Evolutionary conservation across 768 basidiomycete species (phyloP), one percentile per base, ranked within the genome.

Genomic region (Nevesoporus exiguus): DNA sequence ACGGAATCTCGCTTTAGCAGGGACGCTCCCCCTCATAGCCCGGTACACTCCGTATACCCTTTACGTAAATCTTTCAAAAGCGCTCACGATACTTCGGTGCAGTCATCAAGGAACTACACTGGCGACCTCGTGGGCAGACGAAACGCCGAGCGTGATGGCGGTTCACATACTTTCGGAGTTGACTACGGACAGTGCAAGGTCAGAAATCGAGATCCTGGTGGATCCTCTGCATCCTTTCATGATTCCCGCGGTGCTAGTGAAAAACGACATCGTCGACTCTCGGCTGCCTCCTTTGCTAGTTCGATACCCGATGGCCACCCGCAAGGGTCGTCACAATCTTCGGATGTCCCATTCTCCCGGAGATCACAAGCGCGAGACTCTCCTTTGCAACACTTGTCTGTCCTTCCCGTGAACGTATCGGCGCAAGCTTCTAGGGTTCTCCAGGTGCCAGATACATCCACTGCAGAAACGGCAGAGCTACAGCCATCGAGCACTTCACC

Each of bases 61-160:
- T 65, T 89, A 49, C 86, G 86, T 64, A 90, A 87, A 68, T 65
- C 75, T 30, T 66, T 65, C 51, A 61, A 63, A 15, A 57, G 42
- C 27, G 55, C 55, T 51, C 56, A 61, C 25, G 55, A 66, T 29
- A 39, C 31, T 47, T 54, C 29, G 43, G 24, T 41, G 30, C 59
- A 60, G 55, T 54, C 59, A 30, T 49, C 63, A 46, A 69, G 56
- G 25, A 57, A 37, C n/a, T 34, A 63, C 24, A n/a, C 48, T 3
- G 58, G 59, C 2, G 67, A 69, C 49, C 53, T 56, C 33, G 25
- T 33, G 7, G 52, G 51, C 43, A 62, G 55, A 52, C 62, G 64
- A 36, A 42, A 58, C n/a, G 7, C 39, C 15, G 66, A 66, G 15
- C 61, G 55, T 25, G 65, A 62, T n/a, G 15, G 47, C 42, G 58